phyloP scores from a whole-genome alignment of 306 rosid species.

The Datisca glomerata region DNA sequence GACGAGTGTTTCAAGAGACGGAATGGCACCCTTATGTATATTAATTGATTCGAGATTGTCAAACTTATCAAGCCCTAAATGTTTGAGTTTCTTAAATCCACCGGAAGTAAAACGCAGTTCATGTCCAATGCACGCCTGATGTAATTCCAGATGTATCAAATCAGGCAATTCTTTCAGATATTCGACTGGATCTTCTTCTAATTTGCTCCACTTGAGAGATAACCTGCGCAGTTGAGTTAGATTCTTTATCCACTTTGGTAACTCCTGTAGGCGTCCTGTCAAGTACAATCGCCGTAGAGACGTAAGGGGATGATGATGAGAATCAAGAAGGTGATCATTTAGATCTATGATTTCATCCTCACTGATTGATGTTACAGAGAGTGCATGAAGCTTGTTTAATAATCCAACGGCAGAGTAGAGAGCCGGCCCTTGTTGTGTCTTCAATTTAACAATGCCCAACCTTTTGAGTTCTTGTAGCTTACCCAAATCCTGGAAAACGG shows the following conservation, averaged over 20 bases:
- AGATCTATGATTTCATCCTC: slow-evolving; percentile 13
- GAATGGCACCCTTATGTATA: slow-evolving; percentile 14
- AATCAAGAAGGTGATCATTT: too few relatives aligned
- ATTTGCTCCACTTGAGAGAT: slow-evolving; percentile 15
- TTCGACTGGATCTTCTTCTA: slow-evolving; percentile 22
- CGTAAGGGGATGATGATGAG: slow-evolving; percentile 4
- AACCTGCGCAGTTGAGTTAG: slow-evolving; percentile 12
- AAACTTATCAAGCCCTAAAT: slow-evolving; percentile 14
- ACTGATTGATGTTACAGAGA: slow-evolving; percentile 9
- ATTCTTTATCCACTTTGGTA: slow-evolving; percentile 25
- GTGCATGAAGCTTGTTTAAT: slow-evolving; percentile 13
- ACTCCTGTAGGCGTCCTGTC: slow-evolving; percentile 15
- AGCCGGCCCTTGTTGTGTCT: slow-evolving; percentile 10
- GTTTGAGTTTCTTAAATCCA: slow-evolving; percentile 16
- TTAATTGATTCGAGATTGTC: slow-evolving; percentile 7
- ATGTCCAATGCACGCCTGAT: slow-evolving; percentile 15
- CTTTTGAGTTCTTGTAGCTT: slow-evolving; percentile 20
- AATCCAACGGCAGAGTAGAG: slow-evolving; percentile 16
- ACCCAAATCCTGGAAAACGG: slow-evolving; percentile 18
- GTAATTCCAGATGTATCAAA: slow-evolving; percentile 19
- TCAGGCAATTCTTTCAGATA: slow-evolving; percentile 19
- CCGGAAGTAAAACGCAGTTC: slow-evolving; percentile 10
- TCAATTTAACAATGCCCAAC: slow-evolving; percentile 18
- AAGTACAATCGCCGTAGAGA: slow-evolving; percentile 23
- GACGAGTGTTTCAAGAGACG: slow-evolving; percentile 12